phyloP scores from a whole-genome alignment of 495 filamentous ascomycete species.

The Hyaloscypha bicolor region DNA sequence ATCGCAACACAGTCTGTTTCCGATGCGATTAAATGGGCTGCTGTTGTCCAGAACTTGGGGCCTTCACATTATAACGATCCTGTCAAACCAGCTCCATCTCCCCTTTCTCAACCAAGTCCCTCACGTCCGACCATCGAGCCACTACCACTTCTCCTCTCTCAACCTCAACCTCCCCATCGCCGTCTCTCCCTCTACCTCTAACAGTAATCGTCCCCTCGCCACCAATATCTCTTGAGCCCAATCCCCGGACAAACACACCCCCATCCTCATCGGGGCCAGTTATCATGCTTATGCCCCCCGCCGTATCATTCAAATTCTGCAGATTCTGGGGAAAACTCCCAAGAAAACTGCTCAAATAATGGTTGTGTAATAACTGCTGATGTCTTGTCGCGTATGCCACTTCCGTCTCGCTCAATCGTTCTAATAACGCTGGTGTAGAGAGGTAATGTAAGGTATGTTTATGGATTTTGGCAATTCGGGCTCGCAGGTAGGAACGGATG shows the following conservation, averaged over 20 bases:
- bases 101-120: constrained; percentile 66
- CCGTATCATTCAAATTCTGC: constrained; percentile 84
- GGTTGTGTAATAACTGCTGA: constrained; percentile 75
- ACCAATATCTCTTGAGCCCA: constrained; percentile 53
- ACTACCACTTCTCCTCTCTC: constrained; percentile 84
- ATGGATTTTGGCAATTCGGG: constrained; percentile 87
- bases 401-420: constrained; percentile 71
- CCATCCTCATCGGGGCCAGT: constrained; percentile 78
- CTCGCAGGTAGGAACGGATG: constrained; percentile 78
- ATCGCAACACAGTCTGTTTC: no score
- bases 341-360: constrained; percentile 83
- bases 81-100: constrained; percentile 78
- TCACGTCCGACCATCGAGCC: constrained; percentile 83
- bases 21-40: no score
- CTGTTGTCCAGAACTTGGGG: no score
- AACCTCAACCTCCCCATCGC: constrained; percentile 60
- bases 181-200: constrained; percentile 56
- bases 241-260: constrained; percentile 81
- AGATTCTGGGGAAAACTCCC: constrained; percentile 73
- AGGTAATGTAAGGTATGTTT: constrained; percentile 65
- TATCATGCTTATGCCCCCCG: constrained; percentile 89
- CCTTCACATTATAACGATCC: not conserved
- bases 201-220: constrained; percentile 38
- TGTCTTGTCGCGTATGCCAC: constrained; percentile 78
- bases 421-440: constrained; percentile 46